Conservation (phyloP, 1,284 basidiomycete species). For the Trametes versicolor region DNA sequence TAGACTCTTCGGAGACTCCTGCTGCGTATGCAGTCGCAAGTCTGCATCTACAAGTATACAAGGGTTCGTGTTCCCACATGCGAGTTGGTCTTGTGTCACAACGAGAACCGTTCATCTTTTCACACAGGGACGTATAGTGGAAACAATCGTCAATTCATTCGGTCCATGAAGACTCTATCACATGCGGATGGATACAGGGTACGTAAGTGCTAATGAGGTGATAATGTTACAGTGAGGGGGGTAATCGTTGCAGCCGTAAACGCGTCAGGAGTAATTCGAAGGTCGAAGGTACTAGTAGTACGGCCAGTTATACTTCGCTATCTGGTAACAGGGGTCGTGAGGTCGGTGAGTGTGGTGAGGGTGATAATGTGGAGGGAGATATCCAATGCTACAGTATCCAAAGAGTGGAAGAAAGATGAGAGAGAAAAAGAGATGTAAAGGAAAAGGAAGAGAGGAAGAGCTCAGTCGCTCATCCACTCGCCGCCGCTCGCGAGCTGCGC, state of each 20-base stretch:
- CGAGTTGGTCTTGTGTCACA: too few species aligned
- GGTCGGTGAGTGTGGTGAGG: slow-evolving; percentile 6
- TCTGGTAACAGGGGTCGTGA: slow-evolving; percentile 25
- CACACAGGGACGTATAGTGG: background rate
- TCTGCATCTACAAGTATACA: too few species aligned
- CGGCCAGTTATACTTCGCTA: slow-evolving; percentile 35
- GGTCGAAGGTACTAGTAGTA: slow-evolving; percentile 33
- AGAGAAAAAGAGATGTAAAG: slow-evolving; percentile 9
- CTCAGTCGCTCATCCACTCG: slow-evolving; percentile 71
- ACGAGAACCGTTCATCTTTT: too few species aligned
- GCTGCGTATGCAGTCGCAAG: too few species aligned
- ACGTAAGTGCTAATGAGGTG: slow-evolving; percentile 20
- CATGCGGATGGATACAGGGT: slow-evolving; percentile 29
- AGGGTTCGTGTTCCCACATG: too few species aligned
- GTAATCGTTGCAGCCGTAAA: slow-evolving; percentile 22
- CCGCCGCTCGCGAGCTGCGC: slow-evolving; percentile 86
- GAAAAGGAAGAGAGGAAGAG: slow-evolving; percentile 10
- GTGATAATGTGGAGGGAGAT: slow-evolving; percentile 13
- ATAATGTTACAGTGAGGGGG: slow-evolving; percentile 32
- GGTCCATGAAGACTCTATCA: slow-evolving; percentile 27
- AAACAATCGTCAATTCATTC: slow-evolving; percentile 27
- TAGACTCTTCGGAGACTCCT: too few species aligned
- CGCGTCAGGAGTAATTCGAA: slow-evolving; percentile 30
- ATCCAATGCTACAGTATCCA: slow-evolving; percentile 36
- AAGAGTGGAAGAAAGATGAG: slow-evolving; percentile 3